A percentile compares a stretch with the other conserved stretches of the same genome.
Conservation (phyloP, 2,329 filamentous ascomycete genomes). For the Colletotrichum higginsianum region DNA sequence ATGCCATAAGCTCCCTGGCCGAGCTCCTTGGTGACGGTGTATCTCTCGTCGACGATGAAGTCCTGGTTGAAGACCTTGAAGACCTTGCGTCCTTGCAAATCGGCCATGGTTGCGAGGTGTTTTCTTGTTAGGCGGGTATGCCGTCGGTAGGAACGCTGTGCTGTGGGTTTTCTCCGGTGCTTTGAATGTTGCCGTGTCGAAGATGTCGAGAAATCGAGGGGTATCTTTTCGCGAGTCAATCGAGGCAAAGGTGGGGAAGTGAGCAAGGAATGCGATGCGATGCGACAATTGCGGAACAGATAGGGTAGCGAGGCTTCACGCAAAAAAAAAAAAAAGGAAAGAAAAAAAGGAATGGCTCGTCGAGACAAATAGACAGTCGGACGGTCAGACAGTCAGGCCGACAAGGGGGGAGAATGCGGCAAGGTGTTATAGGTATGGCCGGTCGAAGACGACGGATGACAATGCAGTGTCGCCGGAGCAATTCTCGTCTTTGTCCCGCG, state of each 20-base stretch:
- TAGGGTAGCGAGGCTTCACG: conserved; percentile 33
- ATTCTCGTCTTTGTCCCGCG: conserved; percentile 34
- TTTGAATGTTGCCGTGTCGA: conserved; percentile 22
- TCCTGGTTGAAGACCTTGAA: conserved; percentile 99
- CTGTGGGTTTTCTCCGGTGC: not conserved
- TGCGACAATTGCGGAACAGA: conserved; percentile 43
- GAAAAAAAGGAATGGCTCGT: conserved; percentile 26
- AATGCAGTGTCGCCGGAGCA: conserved; percentile 16
- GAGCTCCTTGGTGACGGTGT: conserved; percentile 98
- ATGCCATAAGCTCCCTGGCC: conserved; percentile 99
- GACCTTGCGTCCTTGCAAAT: conserved; percentile 79
- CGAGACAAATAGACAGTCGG: not conserved
- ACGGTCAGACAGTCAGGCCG: not conserved
- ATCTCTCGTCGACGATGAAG: conserved; percentile 97
- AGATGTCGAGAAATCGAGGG: conserved; percentile 36
- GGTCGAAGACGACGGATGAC: conserved; percentile 13
- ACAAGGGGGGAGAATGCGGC: conserved; percentile 3
- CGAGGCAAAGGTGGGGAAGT: conserved; percentile 42
- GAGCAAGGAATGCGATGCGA: conserved; percentile 42
- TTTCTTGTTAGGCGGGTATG: conserved; percentile 17
- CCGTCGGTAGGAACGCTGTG: conserved; percentile 16
- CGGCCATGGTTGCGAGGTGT: conserved; percentile 52
- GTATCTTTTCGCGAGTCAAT: conserved; percentile 41
- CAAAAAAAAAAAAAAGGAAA: not conserved
- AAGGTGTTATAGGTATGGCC: conserved; percentile 24